phyloP scores from a whole-genome alignment of 768 basidiomycete genomes.

The Suillus plorans region DNA sequence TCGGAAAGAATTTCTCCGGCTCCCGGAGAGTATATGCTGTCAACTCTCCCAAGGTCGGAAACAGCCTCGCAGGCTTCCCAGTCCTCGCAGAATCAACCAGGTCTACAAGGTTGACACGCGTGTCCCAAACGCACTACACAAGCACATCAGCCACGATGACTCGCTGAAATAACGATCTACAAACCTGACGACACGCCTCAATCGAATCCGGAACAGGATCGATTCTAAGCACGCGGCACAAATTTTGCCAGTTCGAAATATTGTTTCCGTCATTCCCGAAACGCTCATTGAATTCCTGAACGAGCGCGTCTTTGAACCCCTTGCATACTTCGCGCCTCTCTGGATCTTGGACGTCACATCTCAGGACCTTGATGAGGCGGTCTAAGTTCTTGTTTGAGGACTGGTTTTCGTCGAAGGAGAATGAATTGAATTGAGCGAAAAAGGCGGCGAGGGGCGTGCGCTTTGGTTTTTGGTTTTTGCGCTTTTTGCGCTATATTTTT shows the following conservation, averaged over 20 bases:
- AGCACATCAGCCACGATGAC: not conserved
- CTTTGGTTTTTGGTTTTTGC: not conserved
- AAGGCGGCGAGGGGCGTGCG: conserved; percentile 3
- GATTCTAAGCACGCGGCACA: conserved; percentile 5
- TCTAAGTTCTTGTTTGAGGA: conserved; percentile 2
- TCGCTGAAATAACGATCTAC: not conserved
- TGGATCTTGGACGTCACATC: not conserved
- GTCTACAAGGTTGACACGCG: conserved; percentile 33
- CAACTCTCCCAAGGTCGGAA: conserved; percentile 21
- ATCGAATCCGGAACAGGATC: conserved; percentile 4
- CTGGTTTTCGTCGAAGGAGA: not conserved
- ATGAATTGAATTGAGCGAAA: conserved; percentile 1
- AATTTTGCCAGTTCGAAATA: conserved; percentile 8
- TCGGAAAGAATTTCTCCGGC: conserved; percentile 25
- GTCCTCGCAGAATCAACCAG: conserved; percentile 24
- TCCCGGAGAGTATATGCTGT: conserved; percentile 20
- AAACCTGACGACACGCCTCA: not conserved
- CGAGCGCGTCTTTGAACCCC: conserved; percentile 8
- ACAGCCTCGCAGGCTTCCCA: conserved; percentile 16
- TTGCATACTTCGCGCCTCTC: not conserved
- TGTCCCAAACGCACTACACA: conserved; percentile 13
- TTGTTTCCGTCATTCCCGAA: conserved; percentile 12
- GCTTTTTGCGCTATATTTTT: not conserved
- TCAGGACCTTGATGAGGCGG: not conserved
- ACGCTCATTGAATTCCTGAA: conserved; percentile 8